Evolutionary conservation across 371 early-diverging fungal genomes (phyloP).

Genomic region (Rhizopus microsporus): DNA sequence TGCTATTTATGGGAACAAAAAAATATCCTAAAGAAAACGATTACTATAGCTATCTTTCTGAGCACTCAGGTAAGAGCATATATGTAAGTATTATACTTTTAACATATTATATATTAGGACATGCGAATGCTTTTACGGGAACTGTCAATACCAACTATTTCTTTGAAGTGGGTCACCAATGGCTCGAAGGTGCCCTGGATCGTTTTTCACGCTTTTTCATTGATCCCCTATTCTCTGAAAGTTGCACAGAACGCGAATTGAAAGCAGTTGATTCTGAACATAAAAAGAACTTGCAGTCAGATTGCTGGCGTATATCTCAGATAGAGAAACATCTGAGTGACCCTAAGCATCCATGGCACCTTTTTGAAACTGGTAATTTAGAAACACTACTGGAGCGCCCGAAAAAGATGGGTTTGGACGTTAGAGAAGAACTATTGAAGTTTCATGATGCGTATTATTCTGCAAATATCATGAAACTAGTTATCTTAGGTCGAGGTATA

Average conservation of each 20-base stretch:
- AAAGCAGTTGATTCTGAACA: conserved; percentile 95
- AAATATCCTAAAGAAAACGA: conserved; percentile 94
- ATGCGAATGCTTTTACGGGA: conserved; percentile 94
- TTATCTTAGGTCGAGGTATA: conserved; percentile 86
- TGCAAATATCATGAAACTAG: conserved; percentile 94
- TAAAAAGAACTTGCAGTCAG: conserved; percentile 88
- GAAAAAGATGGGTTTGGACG: conserved; percentile 68
- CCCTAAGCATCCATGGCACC: conserved; percentile 78
- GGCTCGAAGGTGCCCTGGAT: conserved; percentile 91
- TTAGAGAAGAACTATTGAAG: conserved; percentile 79
- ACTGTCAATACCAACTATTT: conserved; percentile 91
- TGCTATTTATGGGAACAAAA: conserved; percentile 86
- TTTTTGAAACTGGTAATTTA: conserved; percentile 85
- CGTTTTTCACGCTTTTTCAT: conserved; percentile 96
- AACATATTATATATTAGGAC: conserved; percentile 23
- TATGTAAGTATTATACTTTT: not conserved
- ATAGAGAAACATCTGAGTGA: conserved; percentile 75
- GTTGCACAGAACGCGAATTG: conserved; percentile 90
- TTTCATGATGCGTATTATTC: conserved; percentile 90
- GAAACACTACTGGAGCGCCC: conserved; percentile 82
- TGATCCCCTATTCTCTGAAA: conserved; percentile 81
- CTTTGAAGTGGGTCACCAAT: conserved; percentile 85
- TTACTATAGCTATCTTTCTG: conserved; percentile 82
- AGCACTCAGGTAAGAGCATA: conserved; percentile 72
- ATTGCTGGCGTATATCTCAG: conserved; percentile 83